Base-by-base conservation (phyloP, 2,329 filamentous ascomycete genomes). In the Aureobasidium subglaciale region DNA sequence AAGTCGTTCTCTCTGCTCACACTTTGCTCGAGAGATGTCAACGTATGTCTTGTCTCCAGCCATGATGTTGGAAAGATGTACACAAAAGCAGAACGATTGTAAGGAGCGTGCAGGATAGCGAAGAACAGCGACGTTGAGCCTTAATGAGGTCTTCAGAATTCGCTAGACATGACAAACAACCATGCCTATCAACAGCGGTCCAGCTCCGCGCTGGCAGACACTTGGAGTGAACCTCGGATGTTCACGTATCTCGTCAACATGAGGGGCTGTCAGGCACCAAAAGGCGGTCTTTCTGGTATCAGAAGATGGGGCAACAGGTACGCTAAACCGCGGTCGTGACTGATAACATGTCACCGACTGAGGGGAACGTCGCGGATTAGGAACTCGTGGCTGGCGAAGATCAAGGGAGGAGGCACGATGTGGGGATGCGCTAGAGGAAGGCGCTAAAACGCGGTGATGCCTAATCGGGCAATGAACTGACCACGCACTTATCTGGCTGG, bases 1-100 rank as follows among this genome's bases (percentile, higher is more conserved):
- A 5, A 58, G 58, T 27, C 38, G 50, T 16, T 50, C 46, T 48
- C 58, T 53, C 15, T 59, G 48, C 41, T 61, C 55, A 25, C 50
- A 50, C 41, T 61, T 61, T 20, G 16, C 50, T 5, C 46, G 45
- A 24, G 58, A 56, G 11, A 58, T 56, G 10, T 59, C 56, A 9
- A 57, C 7, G 27, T 53, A 53, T 35, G 35, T 58, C 20, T 58
- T 52, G 46, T 53, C 55, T 7, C 35, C 40, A 7, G 45, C 40
- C 55, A 57, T 57, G 2, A 13, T 43, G 6, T 2, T 30, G n/a
- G 3, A 15, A 15, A 4, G 15, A 16, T 16, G 22, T 25, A n/a
- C 11, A 8, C 5, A 11, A 1, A 10, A 13, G 2, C 15, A 22
- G 11, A 32, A 16, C 18, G 16, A 32, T 8, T 7, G 3, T 29